Base-by-base conservation (phyloP, 139 green algal genomes). In the Limnomonas spitsbergensis region DNA sequence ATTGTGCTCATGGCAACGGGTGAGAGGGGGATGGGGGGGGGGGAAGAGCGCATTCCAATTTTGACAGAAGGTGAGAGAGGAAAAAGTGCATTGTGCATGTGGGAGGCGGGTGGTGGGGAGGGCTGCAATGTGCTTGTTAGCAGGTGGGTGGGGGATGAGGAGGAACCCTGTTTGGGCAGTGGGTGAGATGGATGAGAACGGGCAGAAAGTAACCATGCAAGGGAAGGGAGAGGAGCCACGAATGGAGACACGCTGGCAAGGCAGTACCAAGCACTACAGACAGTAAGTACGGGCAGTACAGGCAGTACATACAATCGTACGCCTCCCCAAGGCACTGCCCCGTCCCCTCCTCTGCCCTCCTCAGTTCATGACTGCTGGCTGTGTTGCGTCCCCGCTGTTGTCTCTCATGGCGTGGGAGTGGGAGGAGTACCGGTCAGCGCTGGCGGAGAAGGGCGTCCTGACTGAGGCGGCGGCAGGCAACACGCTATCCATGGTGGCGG, bases 351-450 rank as follows among this genome's bases (percentile, higher is more conserved):
- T n/a, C n/a, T n/a, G n/a, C n/a, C n/a, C n/a, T n/a, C n/a, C n/a
- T n/a, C 20, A 61, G 47, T 61, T 61, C 47, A 61, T 61, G 47
- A 61, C 20, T 61, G 47, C 47, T 61, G 47, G 47, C 47, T 61
- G 47, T 61, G 47, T 61, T 14, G 14, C 47, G 14, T 14, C 14
- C 47, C 47, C 47, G 14, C 20, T 61, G 47, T 61, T 61, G 47
- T 61, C 47, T 20, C 47, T 61, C 47, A 29, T 61, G 47, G 20
- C 14, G 14, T 61, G 47, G 47, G 47, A 61, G 47, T 61, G 47
- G 47, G 47, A 20, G 20, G 47, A 61, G 47, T 61, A 61, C 20
- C 47, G 14, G 20, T 14, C 47, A 61, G 47, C 47, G 14, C 47
- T 61, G 47, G 20, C 14, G 47, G 47, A 61, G 47, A 14, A 61